These are phyloP conservation scores for Lactuca saligna DNA, from an alignment of 129 eudicot genomes.

Conservation along the genomic window DNA sequence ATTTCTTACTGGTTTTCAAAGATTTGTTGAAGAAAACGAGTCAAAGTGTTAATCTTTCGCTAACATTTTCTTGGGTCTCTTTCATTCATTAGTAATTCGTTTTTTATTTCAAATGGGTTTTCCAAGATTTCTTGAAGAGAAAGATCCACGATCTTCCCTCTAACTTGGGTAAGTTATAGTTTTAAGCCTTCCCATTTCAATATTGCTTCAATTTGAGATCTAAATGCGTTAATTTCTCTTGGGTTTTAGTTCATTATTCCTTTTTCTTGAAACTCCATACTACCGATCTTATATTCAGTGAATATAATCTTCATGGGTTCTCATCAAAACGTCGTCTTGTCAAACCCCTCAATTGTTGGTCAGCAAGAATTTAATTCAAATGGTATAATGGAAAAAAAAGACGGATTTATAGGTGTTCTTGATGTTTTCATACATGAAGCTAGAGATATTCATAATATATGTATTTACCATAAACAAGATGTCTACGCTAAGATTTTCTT, in stretches of 20 bases:
- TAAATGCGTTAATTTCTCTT: background rate
- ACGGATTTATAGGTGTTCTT: slow-evolving; percentile 40
- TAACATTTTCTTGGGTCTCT: background rate
- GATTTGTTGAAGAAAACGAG: slow-evolving; percentile 10
- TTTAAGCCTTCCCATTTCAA: slow-evolving; percentile 1
- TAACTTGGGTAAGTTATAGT: slow-evolving; percentile 20
- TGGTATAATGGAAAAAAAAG: slow-evolving; percentile 10
- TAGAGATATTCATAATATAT: slow-evolving; percentile 42
- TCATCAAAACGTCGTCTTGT: slow-evolving; percentile 17
- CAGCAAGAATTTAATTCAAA: slow-evolving; percentile 18
- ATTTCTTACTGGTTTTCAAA: background rate
- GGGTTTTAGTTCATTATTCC: background rate
- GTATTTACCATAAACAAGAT: slow-evolving; percentile 59
- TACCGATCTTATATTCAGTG: background rate
- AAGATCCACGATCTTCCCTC: slow-evolving; percentile 6
- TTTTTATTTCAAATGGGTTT: slow-evolving; percentile 10
- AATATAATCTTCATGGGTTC: slow-evolving; percentile 12
- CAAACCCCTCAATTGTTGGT: slow-evolving; percentile 26
- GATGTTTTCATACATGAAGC: slow-evolving; percentile 52
- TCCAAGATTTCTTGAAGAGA: slow-evolving; percentile 18
- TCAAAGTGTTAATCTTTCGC: slow-evolving; percentile 12
- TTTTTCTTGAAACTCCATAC: slow-evolving; percentile 11
- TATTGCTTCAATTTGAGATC: slow-evolving; percentile 1
- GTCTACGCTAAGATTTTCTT: slow-evolving; percentile 47
- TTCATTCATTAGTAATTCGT: slow-evolving; percentile 15